Conservation (phyloP, 495 filamentous ascomycete genomes). For the Neurospora sp. region DNA sequence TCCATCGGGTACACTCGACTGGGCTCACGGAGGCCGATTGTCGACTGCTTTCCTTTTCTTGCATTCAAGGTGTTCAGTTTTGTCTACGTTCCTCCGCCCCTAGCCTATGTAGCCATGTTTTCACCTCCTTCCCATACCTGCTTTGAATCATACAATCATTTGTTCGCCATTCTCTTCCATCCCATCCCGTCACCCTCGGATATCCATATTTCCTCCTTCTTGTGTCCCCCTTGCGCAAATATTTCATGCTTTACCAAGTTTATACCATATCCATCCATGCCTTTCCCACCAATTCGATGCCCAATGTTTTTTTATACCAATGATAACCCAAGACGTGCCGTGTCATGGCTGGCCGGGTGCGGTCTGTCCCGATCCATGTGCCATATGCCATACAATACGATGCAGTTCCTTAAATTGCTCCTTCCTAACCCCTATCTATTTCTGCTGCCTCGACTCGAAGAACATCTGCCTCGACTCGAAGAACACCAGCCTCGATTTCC, state of each 20-base stretch:
- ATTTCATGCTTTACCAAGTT: not conserved
- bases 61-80: not conserved
- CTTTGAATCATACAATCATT: not conserved
- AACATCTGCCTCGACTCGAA: not conserved
- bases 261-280: not conserved
- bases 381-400: not conserved
- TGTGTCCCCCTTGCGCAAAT: not conserved
- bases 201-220: not conserved
- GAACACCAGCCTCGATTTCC: not conserved
- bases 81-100: not conserved
- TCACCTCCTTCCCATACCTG: not conserved
- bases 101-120: not conserved
- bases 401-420: not conserved
- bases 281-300: not conserved
- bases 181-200: not conserved
- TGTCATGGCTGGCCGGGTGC: not conserved
- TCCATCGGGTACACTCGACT: too few relatives aligned
- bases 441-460: not conserved
- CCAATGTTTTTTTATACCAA: not conserved
- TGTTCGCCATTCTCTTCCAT: not conserved
- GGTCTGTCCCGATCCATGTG: not conserved
- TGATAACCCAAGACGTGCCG: not conserved
- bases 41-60: not conserved
- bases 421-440: not conserved
- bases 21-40: too few relatives aligned